These are phyloP conservation scores for Komagataella phaffii DNA, from an alignment of 805 yeast species.

Conservation along the genomic window DNA sequence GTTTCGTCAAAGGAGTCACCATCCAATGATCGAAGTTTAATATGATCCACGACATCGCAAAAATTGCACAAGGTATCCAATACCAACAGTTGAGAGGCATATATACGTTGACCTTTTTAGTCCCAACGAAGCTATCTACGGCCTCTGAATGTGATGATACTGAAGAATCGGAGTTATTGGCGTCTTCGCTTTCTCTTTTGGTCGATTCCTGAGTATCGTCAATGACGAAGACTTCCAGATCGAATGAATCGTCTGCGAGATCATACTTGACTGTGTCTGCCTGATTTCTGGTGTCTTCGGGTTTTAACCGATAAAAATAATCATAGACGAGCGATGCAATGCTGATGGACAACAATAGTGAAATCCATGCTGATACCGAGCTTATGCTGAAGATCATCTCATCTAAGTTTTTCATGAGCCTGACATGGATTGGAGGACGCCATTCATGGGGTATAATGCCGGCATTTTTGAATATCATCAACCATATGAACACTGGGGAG, in stretches of 20 bases:
- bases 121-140: conserved; percentile 2
- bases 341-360: conserved; percentile 5
- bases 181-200: background rate
- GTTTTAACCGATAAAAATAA: conserved; percentile 5
- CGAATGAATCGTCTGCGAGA: background rate
- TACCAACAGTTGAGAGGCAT: conserved; percentile 13
- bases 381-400: conserved; percentile 19
- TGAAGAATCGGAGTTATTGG: background rate
- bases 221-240: conserved; percentile 3
- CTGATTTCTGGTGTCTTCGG: background rate
- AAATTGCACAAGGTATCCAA: conserved; percentile 23
- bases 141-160: conserved; percentile 3
- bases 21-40: conserved; percentile 31
- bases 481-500: conserved; percentile 40
- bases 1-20: conserved; percentile 23
- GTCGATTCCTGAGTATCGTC: conserved; percentile 1
- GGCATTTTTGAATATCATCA: conserved; percentile 44
- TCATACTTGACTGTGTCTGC: background rate
- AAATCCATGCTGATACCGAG: conserved; percentile 10
- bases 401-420: conserved; percentile 30
- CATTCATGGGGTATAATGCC: conserved; percentile 37
- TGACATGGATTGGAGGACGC: conserved; percentile 40
- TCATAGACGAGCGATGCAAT: conserved; percentile 10
- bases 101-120: conserved; percentile 2
- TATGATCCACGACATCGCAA: conserved; percentile 31